Evolutionary conservation across 2,329 filamentous ascomycete species (phyloP).

Genomic region (Curvularia spicifera): DNA sequence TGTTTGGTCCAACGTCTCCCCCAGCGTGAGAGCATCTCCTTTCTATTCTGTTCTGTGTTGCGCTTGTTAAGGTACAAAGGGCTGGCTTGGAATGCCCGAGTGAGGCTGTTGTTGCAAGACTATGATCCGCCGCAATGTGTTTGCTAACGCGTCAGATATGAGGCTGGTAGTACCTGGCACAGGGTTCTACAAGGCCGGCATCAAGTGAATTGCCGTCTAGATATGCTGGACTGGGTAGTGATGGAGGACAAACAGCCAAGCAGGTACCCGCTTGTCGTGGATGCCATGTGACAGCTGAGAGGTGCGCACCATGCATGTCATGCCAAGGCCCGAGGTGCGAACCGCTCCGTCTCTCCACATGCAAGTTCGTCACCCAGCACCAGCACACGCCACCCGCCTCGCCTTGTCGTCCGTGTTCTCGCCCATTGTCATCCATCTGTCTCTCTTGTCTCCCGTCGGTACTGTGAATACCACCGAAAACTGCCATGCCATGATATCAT

Average conservation of each 20-base stretch:
- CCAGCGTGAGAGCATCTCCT: slow-evolving; percentile 9
- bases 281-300: slow-evolving; percentile 22
- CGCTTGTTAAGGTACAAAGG: not conserved
- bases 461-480: not conserved
- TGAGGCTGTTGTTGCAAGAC: slow-evolving; percentile 11
- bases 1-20: slow-evolving; percentile 13
- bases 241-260: slow-evolving; percentile 13
- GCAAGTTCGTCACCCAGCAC: not conserved
- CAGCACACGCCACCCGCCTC: slow-evolving; percentile 8
- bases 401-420: not conserved
- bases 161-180: slow-evolving; percentile 5
- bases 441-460: too few relatives aligned
- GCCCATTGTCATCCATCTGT: not conserved
- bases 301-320: slow-evolving; percentile 12
- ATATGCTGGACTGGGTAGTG: not conserved
- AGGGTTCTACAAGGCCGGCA: not conserved
- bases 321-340: slow-evolving; percentile 24
- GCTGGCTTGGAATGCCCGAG: not conserved
- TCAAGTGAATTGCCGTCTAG: not conserved
- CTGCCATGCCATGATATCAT: slow-evolving; percentile 11
- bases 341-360: slow-evolving; percentile 18
- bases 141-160: slow-evolving; percentile 10
- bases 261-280: slow-evolving; percentile 28
- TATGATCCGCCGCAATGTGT: not conserved
- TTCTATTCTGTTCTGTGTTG: not conserved